phyloP scores from a whole-genome alignment of 192 early-diverging fungal species.

The Chytriomyces hyalinus region DNA sequence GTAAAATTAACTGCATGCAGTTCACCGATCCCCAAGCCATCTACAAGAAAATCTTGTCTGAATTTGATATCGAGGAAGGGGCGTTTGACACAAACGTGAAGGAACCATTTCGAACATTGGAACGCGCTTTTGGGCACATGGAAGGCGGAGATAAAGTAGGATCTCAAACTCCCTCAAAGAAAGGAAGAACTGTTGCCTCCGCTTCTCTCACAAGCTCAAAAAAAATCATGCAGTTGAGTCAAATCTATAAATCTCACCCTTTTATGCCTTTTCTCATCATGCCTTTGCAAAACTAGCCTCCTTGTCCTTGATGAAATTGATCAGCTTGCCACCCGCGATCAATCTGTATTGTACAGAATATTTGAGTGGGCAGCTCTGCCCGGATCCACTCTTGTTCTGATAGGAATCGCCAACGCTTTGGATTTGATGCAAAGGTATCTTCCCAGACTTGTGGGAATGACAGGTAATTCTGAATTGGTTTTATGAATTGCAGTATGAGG shows the following conservation, averaged over 20 bases:
- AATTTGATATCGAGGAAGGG: constrained; percentile 50
- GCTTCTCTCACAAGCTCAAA: too few species aligned
- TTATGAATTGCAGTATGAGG: neutral
- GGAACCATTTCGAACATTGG: constrained; percentile 17
- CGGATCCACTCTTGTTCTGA: constrained; percentile 71
- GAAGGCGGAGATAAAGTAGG: constrained; percentile 25
- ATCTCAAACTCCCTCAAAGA: too few species aligned
- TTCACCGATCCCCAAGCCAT: constrained; percentile 72
- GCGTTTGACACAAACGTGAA: constrained; percentile 51
- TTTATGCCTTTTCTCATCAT: constrained; percentile 1
- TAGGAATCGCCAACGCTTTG: constrained; percentile 95
- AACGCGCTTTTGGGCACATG: constrained; percentile 18
- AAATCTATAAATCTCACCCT: neutral
- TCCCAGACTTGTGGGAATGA: constrained; percentile 82
- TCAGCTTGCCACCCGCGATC: constrained; percentile 76
- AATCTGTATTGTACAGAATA: constrained; percentile 85
- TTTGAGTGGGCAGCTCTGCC: constrained; percentile 77
- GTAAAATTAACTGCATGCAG: constrained; percentile 87
- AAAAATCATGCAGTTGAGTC: constrained; percentile 27
- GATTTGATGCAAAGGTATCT: constrained; percentile 88
- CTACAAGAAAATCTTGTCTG: constrained; percentile 66
- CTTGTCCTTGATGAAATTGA: constrained; percentile 95
- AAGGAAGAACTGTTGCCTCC: too few species aligned
- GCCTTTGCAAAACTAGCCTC: constrained; percentile 51
- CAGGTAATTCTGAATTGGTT: constrained; percentile 58